Percentiles rank a stretch among this genome's conserved stretches.
These are phyloP conservation scores for Boletales sp. DNA, from an alignment of 768 basidiomycete genomes.

Conservation along the genomic window DNA sequence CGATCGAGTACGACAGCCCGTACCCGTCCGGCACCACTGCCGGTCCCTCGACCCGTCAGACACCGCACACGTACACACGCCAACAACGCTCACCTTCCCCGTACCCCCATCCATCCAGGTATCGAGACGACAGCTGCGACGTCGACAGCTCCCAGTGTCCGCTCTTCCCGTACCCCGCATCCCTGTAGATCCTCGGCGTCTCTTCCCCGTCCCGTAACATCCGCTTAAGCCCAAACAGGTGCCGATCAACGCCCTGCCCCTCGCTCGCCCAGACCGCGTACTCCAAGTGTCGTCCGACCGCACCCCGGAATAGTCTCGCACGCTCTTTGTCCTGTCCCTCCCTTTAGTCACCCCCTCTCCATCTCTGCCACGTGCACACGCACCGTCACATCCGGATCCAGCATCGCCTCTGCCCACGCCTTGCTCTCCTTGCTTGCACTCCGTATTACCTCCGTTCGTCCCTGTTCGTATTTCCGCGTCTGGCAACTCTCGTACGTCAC, in stretches of 20 bases:
- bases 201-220: conserved; percentile 69
- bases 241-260: conserved; percentile 92
- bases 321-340: conserved; percentile 49
- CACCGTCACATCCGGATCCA: conserved; percentile 49
- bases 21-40: conserved; percentile 89
- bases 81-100: conserved; percentile 66
- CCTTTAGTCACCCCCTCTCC: conserved; percentile 3
- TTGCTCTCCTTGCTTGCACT: conserved; percentile 79
- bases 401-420: conserved; percentile 89
- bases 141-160: conserved; percentile 94
- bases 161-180: conserved; percentile 64
- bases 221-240: conserved; percentile 91
- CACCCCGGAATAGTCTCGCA: conserved; percentile 65
- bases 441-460: conserved; percentile 94
- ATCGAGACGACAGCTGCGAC: conserved; percentile 76
- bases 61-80: not conserved
- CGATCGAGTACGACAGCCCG: conserved; percentile 88
- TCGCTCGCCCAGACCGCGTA: conserved; percentile 92
- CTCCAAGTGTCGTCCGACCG: conserved; percentile 78
- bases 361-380: conserved; percentile 11
- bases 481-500: conserved; percentile 93
- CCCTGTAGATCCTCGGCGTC: conserved; percentile 70
- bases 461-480: conserved; percentile 86
- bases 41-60: conserved; percentile 3
- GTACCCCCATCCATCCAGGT: conserved; percentile 95